Percentiles rank a stretch among this genome's conserved stretches.
These are phyloP conservation scores for Vanrija pseudolonga DNA, from an alignment of 1,284 basidiomycete genomes.

Conservation along the genomic window DNA sequence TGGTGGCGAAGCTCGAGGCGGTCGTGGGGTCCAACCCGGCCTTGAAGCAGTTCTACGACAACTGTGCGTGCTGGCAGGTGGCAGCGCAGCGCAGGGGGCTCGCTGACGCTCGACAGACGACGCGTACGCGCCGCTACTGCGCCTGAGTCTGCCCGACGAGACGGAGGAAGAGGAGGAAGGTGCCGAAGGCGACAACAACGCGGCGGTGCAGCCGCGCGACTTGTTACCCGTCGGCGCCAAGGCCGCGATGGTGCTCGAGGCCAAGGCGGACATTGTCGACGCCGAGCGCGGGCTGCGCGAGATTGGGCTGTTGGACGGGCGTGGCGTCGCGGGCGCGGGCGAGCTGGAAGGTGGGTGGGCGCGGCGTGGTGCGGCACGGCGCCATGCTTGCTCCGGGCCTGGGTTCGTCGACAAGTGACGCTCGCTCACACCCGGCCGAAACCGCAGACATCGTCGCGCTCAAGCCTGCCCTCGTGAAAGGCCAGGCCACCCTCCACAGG, in stretches of 20 bases:
- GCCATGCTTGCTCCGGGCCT: no score
- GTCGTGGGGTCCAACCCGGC: conserved; percentile 25
- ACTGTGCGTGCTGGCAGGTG: conserved; percentile 25
- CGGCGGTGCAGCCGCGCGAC: conserved; percentile 14
- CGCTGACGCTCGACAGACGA: conserved; percentile 18
- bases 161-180: not conserved
- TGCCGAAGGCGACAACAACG: not conserved
- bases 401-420: no score
- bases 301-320: conserved; percentile 29
- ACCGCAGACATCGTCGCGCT: conserved; percentile 28
- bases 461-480: conserved; percentile 18
- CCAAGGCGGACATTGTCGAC: conserved; percentile 31
- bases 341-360: conserved; percentile 30
- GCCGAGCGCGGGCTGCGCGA: conserved; percentile 41
- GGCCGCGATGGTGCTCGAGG: conserved; percentile 35
- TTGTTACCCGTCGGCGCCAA: conserved; percentile 28
- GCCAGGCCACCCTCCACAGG: conserved; percentile 6
- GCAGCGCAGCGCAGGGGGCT: no score
- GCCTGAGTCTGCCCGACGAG: conserved; percentile 1
- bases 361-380: not conserved
- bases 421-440: no score
- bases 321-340: conserved; percentile 36
- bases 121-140: conserved; percentile 33
- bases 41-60: conserved; percentile 31
- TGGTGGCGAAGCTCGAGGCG: conserved; percentile 24